Percentiles rank a stretch among this genome's conserved stretches.
Conservation (phyloP, 2,329 filamentous ascomycete species). For the Pseudogymnoascus sp. region DNA sequence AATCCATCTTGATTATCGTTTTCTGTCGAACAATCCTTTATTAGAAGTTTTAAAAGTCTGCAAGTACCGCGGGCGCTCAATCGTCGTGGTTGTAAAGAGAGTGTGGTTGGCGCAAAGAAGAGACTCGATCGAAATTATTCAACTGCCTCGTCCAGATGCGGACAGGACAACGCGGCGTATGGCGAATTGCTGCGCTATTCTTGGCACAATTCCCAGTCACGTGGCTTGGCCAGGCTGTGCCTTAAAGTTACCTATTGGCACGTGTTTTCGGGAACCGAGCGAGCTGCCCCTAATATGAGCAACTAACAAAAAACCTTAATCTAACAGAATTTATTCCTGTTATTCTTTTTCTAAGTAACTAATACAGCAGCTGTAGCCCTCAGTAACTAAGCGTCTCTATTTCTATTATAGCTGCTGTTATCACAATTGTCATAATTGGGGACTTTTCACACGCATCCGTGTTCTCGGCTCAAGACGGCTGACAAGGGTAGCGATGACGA, state of each 20-base stretch:
- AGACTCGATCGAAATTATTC: constrained; percentile 6
- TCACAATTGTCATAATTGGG: no score
- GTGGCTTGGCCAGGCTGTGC: not conserved
- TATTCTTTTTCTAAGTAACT: no score
- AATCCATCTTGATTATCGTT: constrained; percentile 56
- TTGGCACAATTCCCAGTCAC: not conserved
- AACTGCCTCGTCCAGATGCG: constrained; percentile 1
- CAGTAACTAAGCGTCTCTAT: no score
- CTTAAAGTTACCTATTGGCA: not conserved
- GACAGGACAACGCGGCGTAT: constrained; percentile 7
- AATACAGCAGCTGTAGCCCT: no score
- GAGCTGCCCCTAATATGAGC: no score
- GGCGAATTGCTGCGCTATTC: not conserved
- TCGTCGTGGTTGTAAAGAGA: not conserved
- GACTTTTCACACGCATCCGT: not conserved
- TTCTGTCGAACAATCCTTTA: constrained; percentile 2
- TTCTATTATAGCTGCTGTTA: no score
- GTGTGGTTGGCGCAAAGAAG: constrained; percentile 1
- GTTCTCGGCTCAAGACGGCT: constrained; percentile 6
- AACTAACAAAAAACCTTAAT: no score
- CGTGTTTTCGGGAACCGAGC: not conserved
- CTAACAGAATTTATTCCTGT: no score
- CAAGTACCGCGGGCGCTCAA: not conserved
- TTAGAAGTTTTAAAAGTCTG: not conserved
- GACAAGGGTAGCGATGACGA: not conserved